A percentile compares a stretch with the other conserved stretches of the same genome.
Evolutionary conservation across 306 rosid species (phyloP).

Genomic region (Quercus suber): DNA sequence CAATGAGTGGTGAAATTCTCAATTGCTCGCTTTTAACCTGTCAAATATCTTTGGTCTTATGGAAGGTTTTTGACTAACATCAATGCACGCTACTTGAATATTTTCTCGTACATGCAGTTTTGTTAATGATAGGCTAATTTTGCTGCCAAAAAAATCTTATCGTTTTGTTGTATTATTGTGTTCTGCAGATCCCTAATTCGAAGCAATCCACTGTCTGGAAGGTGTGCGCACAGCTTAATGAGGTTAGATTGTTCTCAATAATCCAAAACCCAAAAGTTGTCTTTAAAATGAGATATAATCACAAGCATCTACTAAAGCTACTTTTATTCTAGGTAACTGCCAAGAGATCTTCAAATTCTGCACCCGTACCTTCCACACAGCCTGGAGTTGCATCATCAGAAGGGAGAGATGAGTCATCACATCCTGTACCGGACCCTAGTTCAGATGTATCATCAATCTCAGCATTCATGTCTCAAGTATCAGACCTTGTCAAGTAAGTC

Average conservation of each 20-base stretch:
- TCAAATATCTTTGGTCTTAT: neutral
- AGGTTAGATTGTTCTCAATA: slow-evolving; percentile 28
- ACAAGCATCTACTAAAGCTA: slow-evolving; percentile 2
- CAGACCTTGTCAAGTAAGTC: slow-evolving; percentile 82
- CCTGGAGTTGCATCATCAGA: slow-evolving; percentile 31
- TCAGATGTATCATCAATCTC: slow-evolving; percentile 50
- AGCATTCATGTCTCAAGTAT: slow-evolving; percentile 75
- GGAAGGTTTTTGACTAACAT: slow-evolving; percentile 1
- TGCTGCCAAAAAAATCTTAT: neutral
- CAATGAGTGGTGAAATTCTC: neutral
- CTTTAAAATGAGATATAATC: slow-evolving; percentile 1
- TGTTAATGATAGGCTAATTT: neutral
- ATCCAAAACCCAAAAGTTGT: neutral
- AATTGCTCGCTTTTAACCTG: neutral
- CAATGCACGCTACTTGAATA: neutral
- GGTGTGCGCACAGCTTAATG: slow-evolving; percentile 43
- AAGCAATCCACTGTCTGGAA: slow-evolving; percentile 43
- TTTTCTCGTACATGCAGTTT: neutral
- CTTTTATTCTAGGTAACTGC: slow-evolving; percentile 39
- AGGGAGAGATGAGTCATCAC: slow-evolving; percentile 38
- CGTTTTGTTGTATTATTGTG: slow-evolving; percentile 20
- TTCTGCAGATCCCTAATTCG: slow-evolving; percentile 45
- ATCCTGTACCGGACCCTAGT: slow-evolving; percentile 30
- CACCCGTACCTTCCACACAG: slow-evolving; percentile 37
- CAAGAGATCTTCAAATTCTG: slow-evolving; percentile 62